Evolutionary conservation across 2,329 filamentous ascomycete genomes (phyloP).

Genomic region (Thelonectria rubi): DNA sequence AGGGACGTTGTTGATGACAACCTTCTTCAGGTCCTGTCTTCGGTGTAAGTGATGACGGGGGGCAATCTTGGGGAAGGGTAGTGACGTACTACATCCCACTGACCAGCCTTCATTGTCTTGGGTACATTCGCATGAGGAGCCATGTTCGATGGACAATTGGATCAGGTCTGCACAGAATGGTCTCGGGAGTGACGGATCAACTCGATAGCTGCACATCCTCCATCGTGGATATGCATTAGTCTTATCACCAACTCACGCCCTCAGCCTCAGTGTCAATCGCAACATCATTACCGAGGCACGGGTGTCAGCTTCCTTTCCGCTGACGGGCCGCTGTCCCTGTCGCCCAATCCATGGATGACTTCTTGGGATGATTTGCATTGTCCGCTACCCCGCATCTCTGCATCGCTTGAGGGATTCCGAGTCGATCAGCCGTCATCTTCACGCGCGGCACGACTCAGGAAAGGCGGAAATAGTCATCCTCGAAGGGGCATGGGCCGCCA

Average conservation of each 20-base stretch:
- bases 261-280: neutral
- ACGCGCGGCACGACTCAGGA: neutral
- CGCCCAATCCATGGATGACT: too few species aligned
- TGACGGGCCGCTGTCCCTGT: too few species aligned
- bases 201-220: neutral
- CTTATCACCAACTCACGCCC: neutral
- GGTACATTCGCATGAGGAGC: constrained; percentile 3
- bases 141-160: constrained; percentile 9
- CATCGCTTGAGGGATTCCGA: constrained; percentile 18
- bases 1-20: constrained; percentile 53
- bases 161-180: neutral
- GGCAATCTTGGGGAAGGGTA: neutral
- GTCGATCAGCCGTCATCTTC: neutral
- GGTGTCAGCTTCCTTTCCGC: constrained; percentile 14
- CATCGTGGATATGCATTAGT: neutral
- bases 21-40: constrained; percentile 36
- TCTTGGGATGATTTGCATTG: too few species aligned
- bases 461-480: constrained; percentile 22
- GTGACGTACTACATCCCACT: constrained; percentile 27
- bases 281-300: constrained; percentile 14
- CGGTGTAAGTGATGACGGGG: neutral
- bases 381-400: constrained; percentile 15
- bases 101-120: constrained; percentile 25
- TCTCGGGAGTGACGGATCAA: too few species aligned
- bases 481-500: neutral